Base-by-base conservation (phyloP, 768 basidiomycete species). In the Amanita jacksonii region DNA sequence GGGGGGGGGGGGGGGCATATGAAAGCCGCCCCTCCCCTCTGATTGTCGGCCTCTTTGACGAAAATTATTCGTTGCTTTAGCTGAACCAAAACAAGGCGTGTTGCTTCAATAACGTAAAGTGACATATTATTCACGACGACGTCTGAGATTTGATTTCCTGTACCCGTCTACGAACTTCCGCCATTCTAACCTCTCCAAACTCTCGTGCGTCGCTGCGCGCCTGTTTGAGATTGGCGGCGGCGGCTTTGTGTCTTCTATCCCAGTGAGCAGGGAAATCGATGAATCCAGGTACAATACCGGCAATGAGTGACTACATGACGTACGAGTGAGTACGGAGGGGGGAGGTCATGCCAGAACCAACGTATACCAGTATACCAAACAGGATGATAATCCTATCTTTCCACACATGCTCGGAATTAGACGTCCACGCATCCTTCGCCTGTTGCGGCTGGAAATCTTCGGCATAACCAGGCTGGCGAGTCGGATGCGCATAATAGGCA, bases 161-260 rank as follows among this genome's bases (percentile, higher is more conserved):
- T 12, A 76, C 77, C 3, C 71, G 67, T 47, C 67, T 65, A 24
- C 68, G 63, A 47, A 84, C 69, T 45, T 69, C 69, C 34, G 59
- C 61, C 38, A 79, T 66, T 40, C 80, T 61, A 49, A 74, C 70
- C 31, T 64, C 66, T 0, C 82, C 81, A 31, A 71, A 57, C 49
- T 76, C 68, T 33, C 65, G 61, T 5, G 79, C 78, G 27, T 81
- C 81, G 10, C 58, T 55, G 13, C 77, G 69, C 3, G 79, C 83
- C 46, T 74, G 68, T 0, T 76, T 68, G 15, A 85, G 70, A 49
- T 81, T 81, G 7, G 62, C 59, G 1, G 69, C 73, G 0, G 83
- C 84, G 2, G 62, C 61, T 9, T 58, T 59, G 51, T 84, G 81
- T 0, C 59, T 61, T 49, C 64, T 64, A 28, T 73, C 71, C 10